Evolutionary conservation across 805 yeast species (phyloP).

Genomic region (Ogataea sp.): DNA sequence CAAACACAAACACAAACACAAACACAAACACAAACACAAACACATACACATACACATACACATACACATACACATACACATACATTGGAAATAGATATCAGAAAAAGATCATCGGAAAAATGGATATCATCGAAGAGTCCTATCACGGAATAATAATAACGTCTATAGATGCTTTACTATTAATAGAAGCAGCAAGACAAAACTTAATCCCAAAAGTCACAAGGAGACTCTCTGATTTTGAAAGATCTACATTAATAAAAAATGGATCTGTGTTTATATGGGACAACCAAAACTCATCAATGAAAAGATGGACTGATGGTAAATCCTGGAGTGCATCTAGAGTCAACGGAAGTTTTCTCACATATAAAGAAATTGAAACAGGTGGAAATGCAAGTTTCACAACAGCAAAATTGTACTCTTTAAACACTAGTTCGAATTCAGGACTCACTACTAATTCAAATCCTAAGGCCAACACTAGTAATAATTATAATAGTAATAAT

Average conservation of each 20-base stretch:
- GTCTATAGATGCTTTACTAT: slow-evolving; percentile 52
- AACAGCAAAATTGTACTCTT: too few species aligned
- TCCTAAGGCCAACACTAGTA: background rate
- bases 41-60: too few species aligned
- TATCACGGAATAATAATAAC: slow-evolving; percentile 53
- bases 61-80: too few species aligned
- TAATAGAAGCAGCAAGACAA: slow-evolving; percentile 56
- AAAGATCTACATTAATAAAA: slow-evolving; percentile 38
- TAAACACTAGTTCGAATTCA: background rate
- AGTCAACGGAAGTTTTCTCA: slow-evolving; percentile 54
- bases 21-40: too few species aligned
- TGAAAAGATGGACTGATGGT: slow-evolving; percentile 78
- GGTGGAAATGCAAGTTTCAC: slow-evolving; percentile 5
- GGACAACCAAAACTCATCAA: slow-evolving; percentile 65
- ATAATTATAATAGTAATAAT: background rate
- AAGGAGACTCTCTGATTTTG: slow-evolving; percentile 49
- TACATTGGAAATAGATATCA: too few species aligned
- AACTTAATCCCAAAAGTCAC: slow-evolving; percentile 50
- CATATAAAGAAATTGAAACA: slow-evolving; percentile 53
- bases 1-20: too few species aligned
- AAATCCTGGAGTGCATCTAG: slow-evolving; percentile 66
- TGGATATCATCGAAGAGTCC: too few species aligned
- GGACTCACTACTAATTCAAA: background rate
- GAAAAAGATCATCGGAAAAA: too few species aligned
- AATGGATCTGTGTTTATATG: slow-evolving; percentile 62